phyloP scores from a whole-genome alignment of 257 asterid genomes.

The Rauvolfia tetraphylla region DNA sequence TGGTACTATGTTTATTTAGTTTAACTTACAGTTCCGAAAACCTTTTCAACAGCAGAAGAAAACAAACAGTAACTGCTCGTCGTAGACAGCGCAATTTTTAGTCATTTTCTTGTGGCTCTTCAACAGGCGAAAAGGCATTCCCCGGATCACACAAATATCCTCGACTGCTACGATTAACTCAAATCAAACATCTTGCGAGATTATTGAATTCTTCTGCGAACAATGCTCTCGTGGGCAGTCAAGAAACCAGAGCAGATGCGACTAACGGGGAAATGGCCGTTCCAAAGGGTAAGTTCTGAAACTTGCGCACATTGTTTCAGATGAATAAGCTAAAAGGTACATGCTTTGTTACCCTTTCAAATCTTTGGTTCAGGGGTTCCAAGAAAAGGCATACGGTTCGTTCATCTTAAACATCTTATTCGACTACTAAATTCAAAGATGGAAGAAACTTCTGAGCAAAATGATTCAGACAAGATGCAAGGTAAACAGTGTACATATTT shows the following conservation, averaged over 20 bases:
- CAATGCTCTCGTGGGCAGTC: not conserved
- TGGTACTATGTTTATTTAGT: conserved; percentile 3
- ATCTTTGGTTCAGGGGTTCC: conserved; percentile 20
- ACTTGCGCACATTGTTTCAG: not conserved
- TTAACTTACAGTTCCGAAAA: not conserved
- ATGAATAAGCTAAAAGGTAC: not conserved
- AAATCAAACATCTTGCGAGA: conserved; percentile 35
- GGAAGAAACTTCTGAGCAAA: not conserved
- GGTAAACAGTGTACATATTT: conserved; percentile 1
- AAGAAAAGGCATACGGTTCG: conserved; percentile 20
- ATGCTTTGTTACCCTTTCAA: not conserved
- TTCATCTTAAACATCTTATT: conserved; percentile 34
- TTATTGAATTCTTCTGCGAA: conserved; percentile 18
- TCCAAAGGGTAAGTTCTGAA: conserved; percentile 16
- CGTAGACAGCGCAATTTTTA: no score
- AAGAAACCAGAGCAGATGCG: conserved; percentile 1
- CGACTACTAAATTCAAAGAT: conserved; percentile 25
- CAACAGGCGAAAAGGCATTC: conserved; percentile 10
- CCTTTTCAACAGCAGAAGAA: not conserved
- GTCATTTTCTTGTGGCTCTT: not conserved
- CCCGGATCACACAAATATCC: conserved; percentile 13
- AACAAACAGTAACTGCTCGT: not conserved
- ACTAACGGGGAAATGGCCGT: conserved; percentile 3
- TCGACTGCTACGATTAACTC: conserved; percentile 18
- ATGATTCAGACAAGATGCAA: not conserved